Evolutionary conservation across 768 basidiomycete genomes (phyloP), one percentile per base, ranked within the genome.

Genomic region (Myochromella boudieri): DNA sequence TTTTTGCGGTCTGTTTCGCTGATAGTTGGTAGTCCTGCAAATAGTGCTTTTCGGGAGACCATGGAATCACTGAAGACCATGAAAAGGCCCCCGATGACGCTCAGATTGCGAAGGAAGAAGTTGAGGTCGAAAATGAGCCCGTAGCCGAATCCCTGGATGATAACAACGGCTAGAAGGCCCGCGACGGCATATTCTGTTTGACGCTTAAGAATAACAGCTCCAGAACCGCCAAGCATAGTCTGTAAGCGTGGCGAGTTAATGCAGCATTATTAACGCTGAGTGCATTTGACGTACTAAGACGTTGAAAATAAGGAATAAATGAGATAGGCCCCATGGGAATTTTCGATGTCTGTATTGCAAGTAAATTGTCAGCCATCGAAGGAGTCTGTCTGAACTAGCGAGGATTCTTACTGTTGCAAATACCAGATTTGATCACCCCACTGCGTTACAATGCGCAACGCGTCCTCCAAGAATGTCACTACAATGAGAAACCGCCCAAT

Each of bases 361-460:
- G 33, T 42, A 51, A 21, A 51, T 47, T 32, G 36, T 57, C 26
- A 60, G 49, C 37, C 33, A 46, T 22, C 8, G 37, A 22, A 38
- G 46, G 24, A 21, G 21, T n/a, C 6, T 21, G 32, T 17, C 32
- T 5, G 10, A 31, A 20, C 25, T 24, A 25, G 25, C 36, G 10
- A 45, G 34, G 22, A 46, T 29, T 29, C 73, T 91, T 53, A 97
- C 95, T 84, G 85, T 67, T 97, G 91, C 60, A 99, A 75, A 68
- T 97, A 99, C 92, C 95, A 99, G 44, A 97, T 81, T 69, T 99
- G 97, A 72, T 99, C 97, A 38, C 81, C 65, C 93, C 94, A 98
- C 66, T 98, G 95, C 2, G 93, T 91, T 49, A 91, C 44, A 61
- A 98, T 98, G 54, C 97, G 76, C 60, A 95, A 68, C 7, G 97